Evolutionary conservation across 2,329 filamentous ascomycete species (phyloP), one percentile per base, ranked within the genome.

Genomic region (Aspergillus sp.): DNA sequence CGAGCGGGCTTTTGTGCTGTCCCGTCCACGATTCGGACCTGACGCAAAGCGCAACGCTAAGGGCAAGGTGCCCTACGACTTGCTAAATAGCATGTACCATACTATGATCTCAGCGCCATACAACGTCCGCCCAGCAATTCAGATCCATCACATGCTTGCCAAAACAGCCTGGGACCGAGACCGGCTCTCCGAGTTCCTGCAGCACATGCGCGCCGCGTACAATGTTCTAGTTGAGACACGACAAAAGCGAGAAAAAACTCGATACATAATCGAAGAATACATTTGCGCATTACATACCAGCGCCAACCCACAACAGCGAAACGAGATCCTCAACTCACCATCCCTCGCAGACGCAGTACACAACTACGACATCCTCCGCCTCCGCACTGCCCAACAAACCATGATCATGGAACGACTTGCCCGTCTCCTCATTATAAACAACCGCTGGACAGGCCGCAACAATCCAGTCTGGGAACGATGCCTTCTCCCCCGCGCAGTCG

Each of bases 1-100:
- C 13, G 74, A 81, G 51, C 87, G 85, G 78, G 77, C 84, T 0
- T 84, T 81, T 57, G 70, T 86, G 7, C 72, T 82, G 37, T 71
- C 75, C 3, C 62, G 69, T 62, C 52, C 70, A 60, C 38, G 72
- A 67, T 48, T 67, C 65, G 43, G 64, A 57, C 32, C 52, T 52
- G 43, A 68, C 54, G 46, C 48, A 66, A 38, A 54, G 43, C 49
- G 60, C 25, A 51, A 54, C 37, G 43, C 32, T 5, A 44, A 55
- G 9, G 69, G 65, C 41, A 48, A 63, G 48, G 60, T 83, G 6
- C 61, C 70, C 0, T 42, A 59, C 2, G 52, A 67, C 2, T 70
- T 77, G n/a, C 65, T 85, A 4, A 60, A 73, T 35, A 62, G 70
- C 4, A 61, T 89, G 17, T 86, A 79, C 73, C 50, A 77, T 0